Evolutionary conservation across 2,329 filamentous ascomycete genomes (phyloP).

Genomic region (Colletotrichum caudatum): DNA sequence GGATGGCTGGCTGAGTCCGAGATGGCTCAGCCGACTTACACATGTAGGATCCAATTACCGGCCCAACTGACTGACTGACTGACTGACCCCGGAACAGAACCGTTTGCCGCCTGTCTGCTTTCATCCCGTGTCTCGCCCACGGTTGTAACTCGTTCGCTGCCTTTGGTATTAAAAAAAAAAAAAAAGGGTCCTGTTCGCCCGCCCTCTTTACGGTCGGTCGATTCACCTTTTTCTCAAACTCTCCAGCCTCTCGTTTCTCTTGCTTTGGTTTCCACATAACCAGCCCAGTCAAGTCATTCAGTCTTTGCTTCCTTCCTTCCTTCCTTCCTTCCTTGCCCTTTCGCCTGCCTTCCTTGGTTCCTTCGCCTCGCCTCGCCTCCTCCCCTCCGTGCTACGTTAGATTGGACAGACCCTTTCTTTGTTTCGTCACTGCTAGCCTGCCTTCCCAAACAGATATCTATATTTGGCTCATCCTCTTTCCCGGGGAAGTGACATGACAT

Average conservation of each 20-base stretch:
- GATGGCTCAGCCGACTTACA: neutral
- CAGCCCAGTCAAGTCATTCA: neutral
- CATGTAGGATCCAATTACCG: neutral
- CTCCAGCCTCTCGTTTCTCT: slow-evolving; percentile 28
- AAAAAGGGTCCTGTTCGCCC: neutral
- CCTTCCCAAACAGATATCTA: slow-evolving; percentile 13
- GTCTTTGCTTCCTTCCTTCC: slow-evolving; percentile 1
- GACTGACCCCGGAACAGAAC: slow-evolving; percentile 1
- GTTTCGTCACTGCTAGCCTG: slow-evolving; percentile 4
- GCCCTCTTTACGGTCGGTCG: neutral
- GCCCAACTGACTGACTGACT: neutral
- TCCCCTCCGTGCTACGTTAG: neutral
- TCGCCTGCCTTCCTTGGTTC: neutral
- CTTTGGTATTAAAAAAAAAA: neutral
- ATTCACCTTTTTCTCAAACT: neutral
- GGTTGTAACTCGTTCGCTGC: neutral
- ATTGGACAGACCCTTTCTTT: neutral
- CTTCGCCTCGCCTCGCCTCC: neutral
- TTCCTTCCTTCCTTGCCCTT: neutral
- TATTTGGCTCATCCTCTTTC: slow-evolving; percentile 18
- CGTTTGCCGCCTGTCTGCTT: slow-evolving; percentile 10
- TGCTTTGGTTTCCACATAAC: neutral
- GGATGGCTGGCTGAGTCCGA: slow-evolving; percentile 1
- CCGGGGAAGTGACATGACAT: neutral
- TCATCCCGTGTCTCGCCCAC: slow-evolving; percentile 6